Percentiles rank a stretch among this genome's conserved stretches.
These are phyloP conservation scores for Raddia guianensis DNA, from an alignment of 176 grass and related monocot genomes.

Conservation along the genomic window DNA sequence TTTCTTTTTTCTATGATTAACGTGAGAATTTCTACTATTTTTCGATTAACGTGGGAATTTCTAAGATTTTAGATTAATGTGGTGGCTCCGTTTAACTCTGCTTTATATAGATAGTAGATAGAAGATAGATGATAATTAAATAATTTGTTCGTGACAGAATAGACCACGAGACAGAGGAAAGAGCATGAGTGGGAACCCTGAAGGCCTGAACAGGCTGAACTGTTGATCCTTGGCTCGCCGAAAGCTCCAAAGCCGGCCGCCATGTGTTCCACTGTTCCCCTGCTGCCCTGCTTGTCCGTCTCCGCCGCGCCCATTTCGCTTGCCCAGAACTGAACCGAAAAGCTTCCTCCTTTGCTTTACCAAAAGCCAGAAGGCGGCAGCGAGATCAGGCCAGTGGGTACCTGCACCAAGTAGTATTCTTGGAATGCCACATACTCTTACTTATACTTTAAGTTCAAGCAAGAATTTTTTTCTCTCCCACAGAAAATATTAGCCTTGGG, in stretches of 20 bases:
- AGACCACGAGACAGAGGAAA: too few species aligned
- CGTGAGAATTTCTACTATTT: too few species aligned
- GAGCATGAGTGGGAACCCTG: too few species aligned
- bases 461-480: not conserved
- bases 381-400: not conserved
- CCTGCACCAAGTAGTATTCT: not conserved
- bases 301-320: not conserved
- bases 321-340: not conserved
- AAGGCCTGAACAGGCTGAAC: too few species aligned
- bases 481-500: not conserved
- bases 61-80: too few species aligned
- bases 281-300: conserved; percentile 7
- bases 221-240: conserved; percentile 22
- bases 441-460: not conserved
- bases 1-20: too few species aligned
- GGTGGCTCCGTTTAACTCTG: too few species aligned
- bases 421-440: not conserved
- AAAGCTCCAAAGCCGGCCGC: conserved; percentile 40
- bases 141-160: too few species aligned
- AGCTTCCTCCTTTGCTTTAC: not conserved
- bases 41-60: too few species aligned
- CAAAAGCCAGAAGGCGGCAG: conserved; percentile 9
- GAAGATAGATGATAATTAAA: too few species aligned
- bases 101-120: too few species aligned
- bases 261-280: not conserved